Evolutionary conservation across 2,329 filamentous ascomycete species (phyloP).

Genomic region (Ceratocystis ficicola): DNA sequence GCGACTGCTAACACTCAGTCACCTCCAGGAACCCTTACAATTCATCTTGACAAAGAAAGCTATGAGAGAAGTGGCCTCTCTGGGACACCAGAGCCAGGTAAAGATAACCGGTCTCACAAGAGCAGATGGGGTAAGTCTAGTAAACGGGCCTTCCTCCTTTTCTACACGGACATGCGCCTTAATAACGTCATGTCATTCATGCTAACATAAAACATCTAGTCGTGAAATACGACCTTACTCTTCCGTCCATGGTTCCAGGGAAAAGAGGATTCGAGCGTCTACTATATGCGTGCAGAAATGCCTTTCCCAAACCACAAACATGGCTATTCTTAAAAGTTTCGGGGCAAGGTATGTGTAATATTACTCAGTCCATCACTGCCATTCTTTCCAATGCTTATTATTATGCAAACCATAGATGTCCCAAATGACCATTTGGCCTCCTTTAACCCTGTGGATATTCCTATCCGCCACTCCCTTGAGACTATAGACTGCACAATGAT

Average conservation of each 20-base stretch:
- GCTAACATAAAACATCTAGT: conserved; percentile 38
- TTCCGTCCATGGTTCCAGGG: conserved; percentile 65
- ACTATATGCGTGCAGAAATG: conserved; percentile 65
- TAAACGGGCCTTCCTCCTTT: not conserved
- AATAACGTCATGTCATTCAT: not conserved
- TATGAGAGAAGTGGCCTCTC: conserved; percentile 75
- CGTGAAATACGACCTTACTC: conserved; percentile 63
- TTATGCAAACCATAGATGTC: conserved; percentile 13
- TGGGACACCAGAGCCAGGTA: conserved; percentile 52
- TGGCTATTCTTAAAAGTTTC: conserved; percentile 68
- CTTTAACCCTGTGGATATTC: conserved; percentile 23
- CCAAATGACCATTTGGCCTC: conserved; percentile 3
- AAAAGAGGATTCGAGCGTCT: conserved; percentile 74
- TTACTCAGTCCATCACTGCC: not conserved
- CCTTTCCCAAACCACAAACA: conserved; percentile 51
- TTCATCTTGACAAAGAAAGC: conserved; percentile 68
- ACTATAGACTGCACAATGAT: conserved; percentile 40
- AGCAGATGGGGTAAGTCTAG: conserved; percentile 56
- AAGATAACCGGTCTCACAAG: conserved; percentile 48
- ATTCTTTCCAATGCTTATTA: not conserved
- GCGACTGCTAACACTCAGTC: not conserved
- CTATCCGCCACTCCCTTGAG: conserved; percentile 29
- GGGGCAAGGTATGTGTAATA: not conserved
- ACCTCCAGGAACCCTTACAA: conserved; percentile 50
- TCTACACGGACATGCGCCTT: not conserved